A percentile compares a stretch with the other conserved stretches of the same genome.
Evolutionary conservation across 2,329 filamentous ascomycete species (phyloP).

Genomic region (Tolypocladium ovalisporum): DNA sequence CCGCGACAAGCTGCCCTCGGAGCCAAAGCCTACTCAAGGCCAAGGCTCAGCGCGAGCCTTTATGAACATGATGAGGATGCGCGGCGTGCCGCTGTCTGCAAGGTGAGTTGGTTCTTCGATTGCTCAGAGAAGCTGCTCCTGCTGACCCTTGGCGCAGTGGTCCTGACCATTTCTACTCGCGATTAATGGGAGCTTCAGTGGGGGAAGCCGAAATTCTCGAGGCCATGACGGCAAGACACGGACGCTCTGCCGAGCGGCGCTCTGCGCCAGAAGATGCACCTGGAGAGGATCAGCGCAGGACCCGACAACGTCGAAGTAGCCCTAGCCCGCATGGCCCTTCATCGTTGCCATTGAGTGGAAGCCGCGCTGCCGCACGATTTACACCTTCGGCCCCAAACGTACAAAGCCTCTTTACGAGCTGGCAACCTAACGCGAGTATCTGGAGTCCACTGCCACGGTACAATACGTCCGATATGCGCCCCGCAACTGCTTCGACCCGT

Average conservation of each 20-base stretch:
- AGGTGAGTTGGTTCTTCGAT: slow-evolving; percentile 7
- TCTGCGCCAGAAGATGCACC: slow-evolving; percentile 15
- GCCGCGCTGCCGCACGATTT: neutral
- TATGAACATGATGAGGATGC: slow-evolving; percentile 18
- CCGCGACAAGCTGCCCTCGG: slow-evolving; percentile 47
- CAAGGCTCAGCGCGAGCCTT: slow-evolving; percentile 14
- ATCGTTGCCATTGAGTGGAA: neutral
- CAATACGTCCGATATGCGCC: neutral
- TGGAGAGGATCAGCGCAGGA: slow-evolving; percentile 16
- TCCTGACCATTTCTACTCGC: slow-evolving; percentile 11
- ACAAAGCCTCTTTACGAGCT: neutral
- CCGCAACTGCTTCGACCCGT: neutral
- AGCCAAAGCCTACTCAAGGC: slow-evolving; percentile 17
- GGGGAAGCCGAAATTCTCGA: slow-evolving; percentile 7
- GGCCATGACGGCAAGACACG: slow-evolving; percentile 6
- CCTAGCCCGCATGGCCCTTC: neutral
- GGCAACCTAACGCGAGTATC: neutral
- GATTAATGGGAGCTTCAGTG: slow-evolving; percentile 6
- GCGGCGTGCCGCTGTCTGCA: slow-evolving; percentile 10
- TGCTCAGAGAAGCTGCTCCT: neutral
- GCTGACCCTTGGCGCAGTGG: neutral
- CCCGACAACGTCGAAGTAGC: slow-evolving; percentile 14
- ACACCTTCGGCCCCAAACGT: neutral
- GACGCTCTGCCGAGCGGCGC: slow-evolving; percentile 10
- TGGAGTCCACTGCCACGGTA: neutral